A percentile compares a stretch with the other conserved stretches of the same genome.
Conservation (phyloP, 371 early-diverging fungal genomes). For the Funneliformis caledonium region DNA sequence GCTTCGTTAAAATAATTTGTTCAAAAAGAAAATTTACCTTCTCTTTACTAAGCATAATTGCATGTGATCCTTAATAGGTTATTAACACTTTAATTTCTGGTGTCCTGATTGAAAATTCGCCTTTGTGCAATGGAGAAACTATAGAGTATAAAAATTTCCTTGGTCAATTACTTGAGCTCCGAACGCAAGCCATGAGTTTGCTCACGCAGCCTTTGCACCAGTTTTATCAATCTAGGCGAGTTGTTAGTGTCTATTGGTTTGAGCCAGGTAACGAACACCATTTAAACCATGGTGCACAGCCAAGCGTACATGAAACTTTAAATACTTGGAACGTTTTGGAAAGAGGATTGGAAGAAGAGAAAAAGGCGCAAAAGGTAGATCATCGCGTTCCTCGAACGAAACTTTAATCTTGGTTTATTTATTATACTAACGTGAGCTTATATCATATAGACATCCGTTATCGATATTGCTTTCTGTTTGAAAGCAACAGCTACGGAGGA, state of each 20-base stretch:
- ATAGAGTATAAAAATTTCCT: conserved; percentile 75
- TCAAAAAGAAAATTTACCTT: background rate
- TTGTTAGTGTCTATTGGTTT: conserved; percentile 69
- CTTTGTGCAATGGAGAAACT: conserved; percentile 82
- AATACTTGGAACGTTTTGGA: conserved; percentile 41
- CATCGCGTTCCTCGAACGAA: background rate
- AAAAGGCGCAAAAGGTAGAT: conserved; percentile 53
- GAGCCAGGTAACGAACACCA: conserved; percentile 60
- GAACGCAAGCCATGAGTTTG: conserved; percentile 64
- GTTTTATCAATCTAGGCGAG: conserved; percentile 69
- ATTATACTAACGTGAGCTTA: background rate
- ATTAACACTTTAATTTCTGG: conserved; percentile 73
- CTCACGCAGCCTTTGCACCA: conserved; percentile 68
- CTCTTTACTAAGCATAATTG: background rate
- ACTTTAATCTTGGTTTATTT: background rate
- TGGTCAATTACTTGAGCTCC: conserved; percentile 58
- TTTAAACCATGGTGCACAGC: conserved; percentile 49
- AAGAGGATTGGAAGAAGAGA: conserved; percentile 51
- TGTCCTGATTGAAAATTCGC: conserved; percentile 71
- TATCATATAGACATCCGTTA: conserved; percentile 16
- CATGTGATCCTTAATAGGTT: conserved; percentile 44
- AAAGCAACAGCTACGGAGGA: conserved; percentile 48
- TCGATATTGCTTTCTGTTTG: conserved; percentile 46
- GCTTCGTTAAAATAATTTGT: background rate
- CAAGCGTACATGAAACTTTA: conserved; percentile 41